These are phyloP conservation scores for Ephemerocybe angulata DNA, from an alignment of 768 basidiomycete genomes.

Conservation along the genomic window DNA sequence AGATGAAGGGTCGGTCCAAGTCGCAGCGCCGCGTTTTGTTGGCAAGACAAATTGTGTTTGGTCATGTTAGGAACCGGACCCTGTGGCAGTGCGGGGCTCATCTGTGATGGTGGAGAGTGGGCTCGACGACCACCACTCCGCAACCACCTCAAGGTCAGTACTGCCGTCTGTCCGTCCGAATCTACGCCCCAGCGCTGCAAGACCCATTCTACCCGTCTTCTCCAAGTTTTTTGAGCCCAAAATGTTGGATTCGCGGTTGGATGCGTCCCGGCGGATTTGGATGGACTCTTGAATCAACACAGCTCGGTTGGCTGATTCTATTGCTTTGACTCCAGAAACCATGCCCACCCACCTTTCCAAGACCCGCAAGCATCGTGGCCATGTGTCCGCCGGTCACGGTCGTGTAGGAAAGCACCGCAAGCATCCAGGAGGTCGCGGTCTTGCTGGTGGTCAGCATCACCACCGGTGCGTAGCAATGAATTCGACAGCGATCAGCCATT, in stretches of 20 bases:
- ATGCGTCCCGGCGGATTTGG: conserved; percentile 38
- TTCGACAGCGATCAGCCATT: conserved; percentile 1
- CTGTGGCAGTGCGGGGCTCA: too few species aligned
- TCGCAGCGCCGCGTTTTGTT: too few species aligned
- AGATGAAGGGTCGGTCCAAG: too few species aligned
- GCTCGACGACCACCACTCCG: conserved; percentile 35
- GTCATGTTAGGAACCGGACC: too few species aligned
- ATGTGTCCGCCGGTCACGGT: conserved; percentile 99
- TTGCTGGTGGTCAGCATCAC: conserved; percentile 99
- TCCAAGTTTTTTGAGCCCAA: conserved; percentile 21
- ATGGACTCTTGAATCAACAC: conserved; percentile 36
- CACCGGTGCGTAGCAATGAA: conserved; percentile 66
- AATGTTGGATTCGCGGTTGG: conserved; percentile 34
- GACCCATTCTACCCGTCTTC: conserved; percentile 8
- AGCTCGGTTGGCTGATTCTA: conserved; percentile 20
- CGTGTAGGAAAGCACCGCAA: conserved; percentile 99
- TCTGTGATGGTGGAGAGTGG: not conserved
- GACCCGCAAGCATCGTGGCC: conserved; percentile 98
- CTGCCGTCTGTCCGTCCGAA: conserved; percentile 18
- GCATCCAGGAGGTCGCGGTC: conserved; percentile 99
- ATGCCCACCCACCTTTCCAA: conserved; percentile 97
- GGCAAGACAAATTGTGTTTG: too few species aligned
- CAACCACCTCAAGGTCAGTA: conserved; percentile 67
- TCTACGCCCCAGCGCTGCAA: conserved; percentile 1
- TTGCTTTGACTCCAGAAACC: conserved; percentile 29